Conservation (phyloP, 202 grass and related monocot genomes). For the Alloteropsis angusta region DNA sequence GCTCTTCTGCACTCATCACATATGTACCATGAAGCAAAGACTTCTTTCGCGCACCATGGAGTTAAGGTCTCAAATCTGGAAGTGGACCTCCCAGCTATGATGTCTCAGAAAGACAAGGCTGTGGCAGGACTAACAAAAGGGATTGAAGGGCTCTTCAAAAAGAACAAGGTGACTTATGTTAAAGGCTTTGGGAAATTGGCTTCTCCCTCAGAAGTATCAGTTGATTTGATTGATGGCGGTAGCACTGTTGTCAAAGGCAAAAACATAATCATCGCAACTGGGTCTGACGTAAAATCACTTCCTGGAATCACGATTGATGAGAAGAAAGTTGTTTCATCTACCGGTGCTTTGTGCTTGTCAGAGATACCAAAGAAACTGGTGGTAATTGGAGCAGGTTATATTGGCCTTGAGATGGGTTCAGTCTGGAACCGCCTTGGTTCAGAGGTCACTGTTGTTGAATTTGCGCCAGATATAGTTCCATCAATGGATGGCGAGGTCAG, state of each 20-base stretch:
- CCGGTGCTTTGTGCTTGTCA: constrained; percentile 75
- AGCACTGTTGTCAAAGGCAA: constrained; percentile 81
- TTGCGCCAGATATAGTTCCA: constrained; percentile 91
- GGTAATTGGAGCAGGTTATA: constrained; percentile 95
- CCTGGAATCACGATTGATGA: constrained; percentile 94
- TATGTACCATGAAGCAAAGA: constrained; percentile 95
- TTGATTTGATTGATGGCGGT: constrained; percentile 75
- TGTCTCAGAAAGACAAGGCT: constrained; percentile 96
- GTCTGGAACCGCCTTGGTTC: constrained; percentile 95
- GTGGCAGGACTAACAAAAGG: constrained; percentile 80
- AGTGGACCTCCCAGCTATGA: constrained; percentile 88
- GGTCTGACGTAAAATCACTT: constrained; percentile 89
- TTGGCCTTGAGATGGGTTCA: constrained; percentile 98
- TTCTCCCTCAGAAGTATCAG: constrained; percentile 91
- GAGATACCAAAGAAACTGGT: constrained; percentile 87
- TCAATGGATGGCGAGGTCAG: constrained; percentile 91
- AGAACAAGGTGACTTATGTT: constrained; percentile 93
- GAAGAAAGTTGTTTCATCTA: constrained; percentile 97
- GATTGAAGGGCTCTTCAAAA: constrained; percentile 98
- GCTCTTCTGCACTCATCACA: constrained; percentile 96
- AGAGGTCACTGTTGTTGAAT: constrained; percentile 94
- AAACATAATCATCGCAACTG: constrained; percentile 90
- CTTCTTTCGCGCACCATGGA: constrained; percentile 75
- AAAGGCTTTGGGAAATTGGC: constrained; percentile 81
- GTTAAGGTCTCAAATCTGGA: constrained; percentile 85